phyloP scores from a whole-genome alignment of 2,329 filamentous ascomycete species.

The Trichophyton verrucosum region DNA sequence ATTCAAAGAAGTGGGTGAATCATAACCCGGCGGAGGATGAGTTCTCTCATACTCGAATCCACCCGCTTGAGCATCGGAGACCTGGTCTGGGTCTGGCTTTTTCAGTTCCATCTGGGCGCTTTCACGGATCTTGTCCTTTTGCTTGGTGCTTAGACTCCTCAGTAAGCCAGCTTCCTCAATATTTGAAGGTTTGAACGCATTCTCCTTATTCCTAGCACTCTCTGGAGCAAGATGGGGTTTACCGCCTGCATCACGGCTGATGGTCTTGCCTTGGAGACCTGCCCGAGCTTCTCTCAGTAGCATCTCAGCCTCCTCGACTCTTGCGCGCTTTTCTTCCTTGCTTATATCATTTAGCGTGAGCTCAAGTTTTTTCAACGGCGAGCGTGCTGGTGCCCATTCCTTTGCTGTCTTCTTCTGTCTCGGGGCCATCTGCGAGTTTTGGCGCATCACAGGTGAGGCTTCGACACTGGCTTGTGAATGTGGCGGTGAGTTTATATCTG shows the following conservation, averaged over 20 bases:
- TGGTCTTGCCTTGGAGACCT: slow-evolving; percentile 7
- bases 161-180: slow-evolving; percentile 12
- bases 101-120: slow-evolving; percentile 13
- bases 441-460: slow-evolving; percentile 1
- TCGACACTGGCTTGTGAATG: slow-evolving; percentile 4
- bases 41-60: slow-evolving; percentile 11
- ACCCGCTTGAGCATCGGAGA: slow-evolving; percentile 10
- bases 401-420: slow-evolving; percentile 12
- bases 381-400: slow-evolving; percentile 64
- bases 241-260: slow-evolving; percentile 8
- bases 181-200: background rate
- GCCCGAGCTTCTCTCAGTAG: slow-evolving; percentile 46
- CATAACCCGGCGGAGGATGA: background rate
- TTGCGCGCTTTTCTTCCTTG: slow-evolving; percentile 86
- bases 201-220: background rate
- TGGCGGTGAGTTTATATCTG: slow-evolving; percentile 2
- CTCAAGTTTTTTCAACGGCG: slow-evolving; percentile 87
- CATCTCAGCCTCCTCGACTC: slow-evolving; percentile 70
- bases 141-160: slow-evolving; percentile 10
- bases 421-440: slow-evolving; percentile 13
- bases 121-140: slow-evolving; percentile 11
- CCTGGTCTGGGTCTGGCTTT: slow-evolving; percentile 12
- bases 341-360: slow-evolving; percentile 81
- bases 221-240: slow-evolving; percentile 3
- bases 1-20: background rate